These are phyloP conservation scores for Zalaria obscura DNA, from an alignment of 2,329 filamentous ascomycete genomes.

Conservation along the genomic window DNA sequence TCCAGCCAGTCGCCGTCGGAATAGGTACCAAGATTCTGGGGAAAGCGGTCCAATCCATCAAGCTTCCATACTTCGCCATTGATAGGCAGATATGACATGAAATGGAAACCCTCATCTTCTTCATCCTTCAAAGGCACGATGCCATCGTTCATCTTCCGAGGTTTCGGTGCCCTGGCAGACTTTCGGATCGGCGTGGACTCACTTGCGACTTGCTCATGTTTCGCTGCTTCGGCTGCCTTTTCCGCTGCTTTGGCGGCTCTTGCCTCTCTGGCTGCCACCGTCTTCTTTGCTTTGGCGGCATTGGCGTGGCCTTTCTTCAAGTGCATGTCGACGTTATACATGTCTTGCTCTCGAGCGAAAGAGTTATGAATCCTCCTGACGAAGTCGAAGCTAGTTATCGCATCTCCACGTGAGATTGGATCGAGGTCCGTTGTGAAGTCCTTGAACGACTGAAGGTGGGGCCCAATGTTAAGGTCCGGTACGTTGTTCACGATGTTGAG, in stretches of 20 bases:
- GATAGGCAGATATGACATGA: constrained; percentile 74
- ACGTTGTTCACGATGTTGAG: constrained; percentile 90
- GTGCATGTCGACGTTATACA: constrained; percentile 55
- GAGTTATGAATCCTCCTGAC: constrained; percentile 79
- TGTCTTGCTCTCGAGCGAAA: constrained; percentile 68
- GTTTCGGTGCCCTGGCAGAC: constrained; percentile 13
- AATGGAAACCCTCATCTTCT: constrained; percentile 62
- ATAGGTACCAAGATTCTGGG: constrained; percentile 45
- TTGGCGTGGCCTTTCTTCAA: constrained; percentile 39
- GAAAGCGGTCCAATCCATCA: constrained; percentile 66
- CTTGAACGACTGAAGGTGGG: constrained; percentile 59
- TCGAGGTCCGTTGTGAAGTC: constrained; percentile 52
- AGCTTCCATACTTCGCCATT: constrained; percentile 72
- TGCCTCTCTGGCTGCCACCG: constrained; percentile 13
- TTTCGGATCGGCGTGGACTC: constrained; percentile 19
- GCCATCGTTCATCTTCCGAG: constrained; percentile 13
- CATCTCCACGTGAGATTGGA: constrained; percentile 61
- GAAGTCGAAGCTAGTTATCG: constrained; percentile 58
- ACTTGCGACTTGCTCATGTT: constrained; percentile 24
- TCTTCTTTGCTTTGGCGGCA: constrained; percentile 19
- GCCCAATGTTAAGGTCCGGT: constrained; percentile 49
- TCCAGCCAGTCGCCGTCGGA: constrained; percentile 49
- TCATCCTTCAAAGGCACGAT: constrained; percentile 17
- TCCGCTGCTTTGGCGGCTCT: constrained; percentile 13
- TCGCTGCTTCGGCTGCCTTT: constrained; percentile 11